Base-by-base conservation (phyloP, 2,329 filamentous ascomycete species). In the Cladosporium sp. region DNA sequence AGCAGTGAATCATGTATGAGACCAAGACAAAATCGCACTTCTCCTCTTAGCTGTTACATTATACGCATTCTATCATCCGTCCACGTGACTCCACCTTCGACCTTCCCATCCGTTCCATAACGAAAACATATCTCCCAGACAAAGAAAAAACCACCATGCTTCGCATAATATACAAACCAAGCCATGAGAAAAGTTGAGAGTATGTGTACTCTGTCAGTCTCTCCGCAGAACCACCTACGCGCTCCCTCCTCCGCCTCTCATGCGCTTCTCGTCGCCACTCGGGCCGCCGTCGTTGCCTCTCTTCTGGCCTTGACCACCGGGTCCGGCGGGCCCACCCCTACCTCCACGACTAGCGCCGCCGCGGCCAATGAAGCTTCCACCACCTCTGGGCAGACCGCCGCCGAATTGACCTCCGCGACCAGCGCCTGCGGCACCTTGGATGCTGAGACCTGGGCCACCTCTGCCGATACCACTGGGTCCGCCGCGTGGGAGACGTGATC, bases 401-500 rank as follows among this genome's bases (percentile, higher is more conserved):
- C 47, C 49, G n/a, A 24, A 32, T 18, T 64, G 62, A 36, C 63
- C 63, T 7, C 63, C 54, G 30, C 63, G 55, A 21, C 61, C 61
- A 14, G 41, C 44, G 24, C 24, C 52, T 1, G 63, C 63, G 12
- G 55, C 63, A 47, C 63, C 63, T 14, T 65, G 63, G 12, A 60
- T 59, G 52, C 59, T 64, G 51, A 49, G 55, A 18, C 58, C 67
- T 36, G 61, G 24, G 24, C 69, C 69, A 28, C 72, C 72, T 41
- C 71, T 63, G 12, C 49, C 52, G 8, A 67, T 51, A 2, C 67
- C 70, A 14, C 73, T 70, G 5, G 71, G 64, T 18, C 65, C 61
- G 41, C 71, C 71, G 21, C 73, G 72, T 14, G 72, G 72, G 5
- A 71, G 62, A 26, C 70, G 68, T 34, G 69, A 71, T 34, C 68